These are phyloP conservation scores for Leucocoprinus birnbaumii DNA, from an alignment of 768 basidiomycete genomes.

Conservation along the genomic window DNA sequence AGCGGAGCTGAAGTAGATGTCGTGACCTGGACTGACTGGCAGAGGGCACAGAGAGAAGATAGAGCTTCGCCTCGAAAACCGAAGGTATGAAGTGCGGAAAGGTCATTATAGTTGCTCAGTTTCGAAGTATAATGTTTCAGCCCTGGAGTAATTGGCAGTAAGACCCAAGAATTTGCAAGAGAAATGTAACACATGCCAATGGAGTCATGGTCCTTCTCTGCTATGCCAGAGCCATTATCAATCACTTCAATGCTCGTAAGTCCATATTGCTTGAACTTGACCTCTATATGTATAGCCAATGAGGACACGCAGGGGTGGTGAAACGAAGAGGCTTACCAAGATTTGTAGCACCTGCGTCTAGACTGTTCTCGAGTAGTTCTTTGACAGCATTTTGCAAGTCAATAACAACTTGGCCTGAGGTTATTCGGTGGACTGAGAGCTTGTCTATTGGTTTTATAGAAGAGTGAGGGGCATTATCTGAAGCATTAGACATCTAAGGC, in stretches of 20 bases:
- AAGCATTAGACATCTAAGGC: background rate
- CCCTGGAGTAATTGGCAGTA: conserved; percentile 37
- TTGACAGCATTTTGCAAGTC: conserved; percentile 94
- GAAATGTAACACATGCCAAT: conserved; percentile 55
- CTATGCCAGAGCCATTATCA: conserved; percentile 91
- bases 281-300: conserved; percentile 47
- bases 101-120: conserved; percentile 69
- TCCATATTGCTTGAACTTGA: conserved; percentile 88
- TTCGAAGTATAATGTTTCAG: conserved; percentile 96
- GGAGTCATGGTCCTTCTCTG: conserved; percentile 68
- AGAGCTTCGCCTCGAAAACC: conserved; percentile 97
- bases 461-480: background rate
- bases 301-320: background rate
- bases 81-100: conserved; percentile 74
- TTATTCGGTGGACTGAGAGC: conserved; percentile 80
- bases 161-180: background rate
- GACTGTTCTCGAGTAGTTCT: conserved; percentile 93
- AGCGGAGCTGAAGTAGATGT: conserved; percentile 80
- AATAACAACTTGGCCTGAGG: conserved; percentile 93
- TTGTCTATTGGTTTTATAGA: conserved; percentile 65
- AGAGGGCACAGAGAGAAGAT: conserved; percentile 86
- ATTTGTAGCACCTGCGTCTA: conserved; percentile 87
- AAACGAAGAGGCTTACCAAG: conserved; percentile 54
- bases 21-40: conserved; percentile 62
- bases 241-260: conserved; percentile 80